A percentile compares a stretch with the other conserved stretches of the same genome.
Evolutionary conservation across 352 stramenopile genomes (phyloP).

Genomic region (Globisporangium paroecandrum): DNA sequence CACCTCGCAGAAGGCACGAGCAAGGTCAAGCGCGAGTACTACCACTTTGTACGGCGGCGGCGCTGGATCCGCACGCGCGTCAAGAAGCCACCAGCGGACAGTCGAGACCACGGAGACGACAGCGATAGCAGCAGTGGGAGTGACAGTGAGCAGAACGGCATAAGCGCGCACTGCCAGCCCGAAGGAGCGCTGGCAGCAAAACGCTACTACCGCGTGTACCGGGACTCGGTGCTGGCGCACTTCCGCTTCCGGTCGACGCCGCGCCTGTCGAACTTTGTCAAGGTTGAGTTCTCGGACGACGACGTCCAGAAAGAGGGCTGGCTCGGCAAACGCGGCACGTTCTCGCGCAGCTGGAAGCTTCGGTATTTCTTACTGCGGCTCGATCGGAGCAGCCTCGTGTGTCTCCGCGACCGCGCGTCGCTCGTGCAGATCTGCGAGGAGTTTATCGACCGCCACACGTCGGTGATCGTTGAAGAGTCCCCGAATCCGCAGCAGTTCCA

Average conservation of each 20-base stretch:
- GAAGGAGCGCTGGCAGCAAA: constrained; percentile 5
- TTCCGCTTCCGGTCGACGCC: constrained; percentile 48
- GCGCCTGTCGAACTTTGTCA: constrained; percentile 38
- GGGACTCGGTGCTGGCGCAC: constrained; percentile 60
- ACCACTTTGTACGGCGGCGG: constrained; percentile 72
- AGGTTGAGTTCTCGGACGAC: constrained; percentile 63
- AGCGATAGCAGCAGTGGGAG: background rate
- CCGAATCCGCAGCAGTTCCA: constrained; percentile 70
- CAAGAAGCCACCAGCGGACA: constrained; percentile 35
- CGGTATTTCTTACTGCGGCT: constrained; percentile 74
- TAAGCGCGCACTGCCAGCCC: background rate
- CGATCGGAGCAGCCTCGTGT: constrained; percentile 72
- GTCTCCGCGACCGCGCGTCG: constrained; percentile 66
- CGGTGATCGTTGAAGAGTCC: constrained; percentile 57
- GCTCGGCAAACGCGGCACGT: constrained; percentile 58
- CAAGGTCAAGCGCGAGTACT: constrained; percentile 71
- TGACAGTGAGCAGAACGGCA: background rate
- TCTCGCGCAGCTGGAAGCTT: constrained; percentile 84
- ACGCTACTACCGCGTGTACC: constrained; percentile 70
- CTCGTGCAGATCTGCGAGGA: constrained; percentile 70
- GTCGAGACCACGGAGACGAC: background rate
- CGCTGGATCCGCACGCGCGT: constrained; percentile 81
- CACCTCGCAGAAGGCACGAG: constrained; percentile 71
- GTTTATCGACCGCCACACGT: constrained; percentile 74
- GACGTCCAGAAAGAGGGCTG: constrained; percentile 77